These are phyloP conservation scores for Millerago galiae DNA, from an alignment of 805 yeast species.

Conservation along the genomic window DNA sequence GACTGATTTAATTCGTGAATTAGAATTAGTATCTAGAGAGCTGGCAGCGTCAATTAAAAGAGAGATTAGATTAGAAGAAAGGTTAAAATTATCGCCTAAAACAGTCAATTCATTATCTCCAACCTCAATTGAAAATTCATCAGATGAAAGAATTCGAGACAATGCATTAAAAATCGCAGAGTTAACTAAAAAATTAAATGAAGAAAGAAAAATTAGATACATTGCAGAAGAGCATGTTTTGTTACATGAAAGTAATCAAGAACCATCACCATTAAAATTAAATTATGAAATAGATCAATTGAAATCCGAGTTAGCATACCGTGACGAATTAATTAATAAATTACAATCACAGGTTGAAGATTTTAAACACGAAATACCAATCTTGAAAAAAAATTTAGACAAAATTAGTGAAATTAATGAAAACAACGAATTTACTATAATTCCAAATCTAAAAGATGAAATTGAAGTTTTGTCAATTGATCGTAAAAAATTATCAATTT, in stretches of 20 bases:
- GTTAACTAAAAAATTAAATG: constrained; percentile 50
- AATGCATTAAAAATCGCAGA: constrained; percentile 40
- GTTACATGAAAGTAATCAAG: constrained; percentile 43
- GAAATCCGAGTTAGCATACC: constrained; percentile 38
- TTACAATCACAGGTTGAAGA: constrained; percentile 40
- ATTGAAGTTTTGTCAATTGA: constrained; percentile 28
- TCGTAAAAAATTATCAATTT: constrained; percentile 15
- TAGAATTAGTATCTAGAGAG: constrained; percentile 64
- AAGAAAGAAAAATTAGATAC: constrained; percentile 59
- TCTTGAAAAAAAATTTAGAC: constrained; percentile 33
- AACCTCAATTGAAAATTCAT: background rate
- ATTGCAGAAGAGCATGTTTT: constrained; percentile 68
- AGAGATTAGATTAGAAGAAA: constrained; percentile 55
- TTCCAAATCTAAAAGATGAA: constrained; percentile 42
- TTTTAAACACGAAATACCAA: constrained; percentile 29
- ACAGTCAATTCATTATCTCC: constrained; percentile 1
- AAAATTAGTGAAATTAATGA: constrained; percentile 35
- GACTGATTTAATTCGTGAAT: constrained; percentile 50
- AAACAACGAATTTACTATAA: constrained; percentile 33
- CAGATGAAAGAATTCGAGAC: constrained; percentile 23
- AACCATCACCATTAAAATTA: constrained; percentile 49
- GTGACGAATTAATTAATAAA: constrained; percentile 42
- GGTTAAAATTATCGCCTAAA: constrained; percentile 18
- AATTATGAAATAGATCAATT: constrained; percentile 51
- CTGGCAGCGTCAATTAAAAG: constrained; percentile 66